Base-by-base conservation (phyloP, 2,329 filamentous ascomycete species). In the Aspergillus floridensis region DNA sequence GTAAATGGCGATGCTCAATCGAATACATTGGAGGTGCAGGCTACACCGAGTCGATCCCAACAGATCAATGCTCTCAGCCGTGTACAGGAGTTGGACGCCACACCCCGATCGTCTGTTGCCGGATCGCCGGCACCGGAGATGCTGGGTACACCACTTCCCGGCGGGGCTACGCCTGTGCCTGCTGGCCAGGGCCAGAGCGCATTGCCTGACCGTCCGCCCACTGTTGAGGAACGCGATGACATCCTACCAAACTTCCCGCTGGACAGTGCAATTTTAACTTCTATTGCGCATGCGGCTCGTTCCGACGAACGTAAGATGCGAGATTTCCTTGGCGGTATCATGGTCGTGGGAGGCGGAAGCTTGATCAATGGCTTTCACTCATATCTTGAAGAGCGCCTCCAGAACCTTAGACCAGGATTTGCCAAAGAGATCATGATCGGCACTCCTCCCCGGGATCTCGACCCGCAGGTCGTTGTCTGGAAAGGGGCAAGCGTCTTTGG, bases 401-500 rank as follows among this genome's bases (percentile, higher is more conserved):
- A 91, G 68, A 82, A 84, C 62, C 82, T 88, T 26, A 76, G 83
- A 54, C 84, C 85, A 0, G 81, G 79, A n/a, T 84, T 84, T 64
- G 79, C 80, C 5, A 87, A 95, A 82, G 82, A 87, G 65, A 86
- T 89, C 58, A 80, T 88, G 62, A 85, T 89, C 24, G 86, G 84
- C 1, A 81, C 83, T 21, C 86, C 87, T n/a, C 95, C 95, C 0
- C 83, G 93, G 68, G 95, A 99, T 68, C 89, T 99, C 80, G 95
- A 99, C 76, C 92, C 95, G 61, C 92, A 97, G 77, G 93, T 98
- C n/a, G 90, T 98, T 56, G 88, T 89, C 8, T 99, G 95, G 95
- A 99, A 99, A 82, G 95, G 95, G 4, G 95, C 91, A 0, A 96
- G 92, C 72, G 93, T 99, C 16, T 99, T 97, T 80, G 93, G 92